Conservation (phyloP, 2,329 filamentous ascomycete genomes). For the Fusarium setosum region DNA sequence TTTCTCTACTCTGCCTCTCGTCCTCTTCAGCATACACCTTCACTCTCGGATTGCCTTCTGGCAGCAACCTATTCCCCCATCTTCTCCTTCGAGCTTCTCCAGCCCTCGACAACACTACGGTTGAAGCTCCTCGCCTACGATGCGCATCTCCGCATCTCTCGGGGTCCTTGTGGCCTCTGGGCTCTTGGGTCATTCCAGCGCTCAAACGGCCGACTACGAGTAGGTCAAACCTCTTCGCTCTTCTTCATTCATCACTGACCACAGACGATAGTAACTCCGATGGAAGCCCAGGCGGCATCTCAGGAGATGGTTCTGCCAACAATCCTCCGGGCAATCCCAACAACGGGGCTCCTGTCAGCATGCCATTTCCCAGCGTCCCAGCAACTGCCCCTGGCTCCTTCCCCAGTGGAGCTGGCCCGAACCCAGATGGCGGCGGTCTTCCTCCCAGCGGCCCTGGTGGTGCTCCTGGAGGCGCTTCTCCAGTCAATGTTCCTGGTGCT, state of each 20-base stretch:
- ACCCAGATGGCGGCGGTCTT: constrained; percentile 17
- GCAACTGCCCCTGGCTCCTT: constrained; percentile 29
- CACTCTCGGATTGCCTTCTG: not conserved
- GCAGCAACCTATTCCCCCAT: not conserved
- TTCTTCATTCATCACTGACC: constrained; percentile 17
- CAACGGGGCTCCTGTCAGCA: constrained; percentile 23
- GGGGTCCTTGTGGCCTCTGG: constrained; percentile 50
- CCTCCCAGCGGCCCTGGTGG: constrained; percentile 17
- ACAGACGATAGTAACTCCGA: constrained; percentile 19
- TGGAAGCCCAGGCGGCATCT: constrained; percentile 15
- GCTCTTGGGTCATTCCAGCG: constrained; percentile 46
- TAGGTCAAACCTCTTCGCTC: constrained; percentile 34
- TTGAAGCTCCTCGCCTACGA: constrained; percentile 41
- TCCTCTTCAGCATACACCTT: constrained; percentile 19
- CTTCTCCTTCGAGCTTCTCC: not conserved
- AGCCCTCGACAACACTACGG: not conserved
- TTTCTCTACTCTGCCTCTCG: constrained; percentile 24
- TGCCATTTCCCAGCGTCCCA: constrained; percentile 22
- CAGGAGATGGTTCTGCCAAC: constrained; percentile 20
- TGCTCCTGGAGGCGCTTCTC: constrained; percentile 12
- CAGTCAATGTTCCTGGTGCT: constrained; percentile 22
- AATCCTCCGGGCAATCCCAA: constrained; percentile 23
- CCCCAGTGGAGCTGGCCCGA: constrained; percentile 20
- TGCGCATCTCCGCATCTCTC: constrained; percentile 53
- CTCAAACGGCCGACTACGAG: constrained; percentile 49